phyloP scores from a whole-genome alignment of 1,284 basidiomycete genomes.

The Trametes sp. region DNA sequence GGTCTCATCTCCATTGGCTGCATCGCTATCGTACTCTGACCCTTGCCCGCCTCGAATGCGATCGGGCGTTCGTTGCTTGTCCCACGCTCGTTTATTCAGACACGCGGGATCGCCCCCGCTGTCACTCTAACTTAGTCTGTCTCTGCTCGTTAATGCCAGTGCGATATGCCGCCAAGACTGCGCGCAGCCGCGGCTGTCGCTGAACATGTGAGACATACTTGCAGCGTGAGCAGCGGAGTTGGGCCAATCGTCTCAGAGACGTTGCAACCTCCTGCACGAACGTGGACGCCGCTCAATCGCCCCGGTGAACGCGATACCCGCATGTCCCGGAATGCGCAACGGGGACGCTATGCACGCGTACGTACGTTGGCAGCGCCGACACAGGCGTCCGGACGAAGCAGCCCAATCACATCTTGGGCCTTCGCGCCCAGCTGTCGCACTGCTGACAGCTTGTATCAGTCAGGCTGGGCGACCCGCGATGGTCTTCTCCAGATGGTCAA shows the following conservation, averaged over 20 bases:
- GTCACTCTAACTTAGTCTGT: background rate
- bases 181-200: background rate
- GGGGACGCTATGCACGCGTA: no score
- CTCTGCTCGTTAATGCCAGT: background rate
- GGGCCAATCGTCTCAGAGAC: background rate
- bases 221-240: background rate
- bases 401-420: background rate
- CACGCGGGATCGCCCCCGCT: background rate
- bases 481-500: background rate
- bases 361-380: background rate
- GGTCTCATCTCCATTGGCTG: constrained; percentile 34
- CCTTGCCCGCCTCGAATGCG: background rate
- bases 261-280: background rate
- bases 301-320: background rate
- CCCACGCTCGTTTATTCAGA: background rate
- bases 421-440: background rate
- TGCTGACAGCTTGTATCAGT: background rate
- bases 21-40: constrained; percentile 28
- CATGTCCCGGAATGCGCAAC: no score
- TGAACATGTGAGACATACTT: background rate
- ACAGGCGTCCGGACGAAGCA: no score
- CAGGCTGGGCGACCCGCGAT: background rate
- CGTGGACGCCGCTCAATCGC: background rate
- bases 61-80: background rate
- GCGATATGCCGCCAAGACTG: background rate